Percentiles rank a stretch among this genome's conserved stretches.
These are phyloP conservation scores for Butyriboletus loyo DNA, from an alignment of 768 basidiomycete genomes.

Conservation along the genomic window DNA sequence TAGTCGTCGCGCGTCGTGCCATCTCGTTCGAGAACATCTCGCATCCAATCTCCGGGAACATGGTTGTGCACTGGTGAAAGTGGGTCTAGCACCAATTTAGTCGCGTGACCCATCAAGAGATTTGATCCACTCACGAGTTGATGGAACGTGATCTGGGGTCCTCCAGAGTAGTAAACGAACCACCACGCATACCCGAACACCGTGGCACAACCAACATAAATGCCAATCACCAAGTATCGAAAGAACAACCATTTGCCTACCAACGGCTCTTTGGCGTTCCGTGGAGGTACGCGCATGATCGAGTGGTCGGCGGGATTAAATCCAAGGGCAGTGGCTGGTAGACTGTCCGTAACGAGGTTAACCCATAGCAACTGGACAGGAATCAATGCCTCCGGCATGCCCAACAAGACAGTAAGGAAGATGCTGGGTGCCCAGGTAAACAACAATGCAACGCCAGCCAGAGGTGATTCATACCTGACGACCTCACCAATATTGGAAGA, in stretches of 20 bases:
- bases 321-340: slow-evolving; percentile 95
- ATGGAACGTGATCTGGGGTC: slow-evolving; percentile 90
- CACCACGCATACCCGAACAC: slow-evolving; percentile 99
- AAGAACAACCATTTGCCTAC: slow-evolving; percentile 94
- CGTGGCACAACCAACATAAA: slow-evolving; percentile 92
- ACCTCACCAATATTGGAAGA: slow-evolving; percentile 98
- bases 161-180: slow-evolving; percentile 89
- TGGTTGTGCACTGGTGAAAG: slow-evolving; percentile 85
- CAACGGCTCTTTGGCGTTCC: slow-evolving; percentile 87
- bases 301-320: slow-evolving; percentile 97
- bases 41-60: slow-evolving; percentile 91
- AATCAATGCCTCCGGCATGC: slow-evolving; percentile 99
- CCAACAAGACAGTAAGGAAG: slow-evolving; percentile 93
- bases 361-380: slow-evolving; percentile 99
- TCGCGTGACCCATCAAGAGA: background rate
- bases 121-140: slow-evolving; percentile 69
- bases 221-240: slow-evolving; percentile 90
- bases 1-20: slow-evolving; percentile 87
- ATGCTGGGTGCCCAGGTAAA: slow-evolving; percentile 50
- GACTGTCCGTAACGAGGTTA: slow-evolving; percentile 94
- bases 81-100: slow-evolving; percentile 60
- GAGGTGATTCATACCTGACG: slow-evolving; percentile 52
- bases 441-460: background rate
- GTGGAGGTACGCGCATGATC: slow-evolving; percentile 94
- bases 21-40: slow-evolving; percentile 91